Percentiles rank a stretch among this genome's conserved stretches.
Conservation (phyloP, 108 stramenopile genomes). For the Cyclotella choctawhatcheeana region DNA sequence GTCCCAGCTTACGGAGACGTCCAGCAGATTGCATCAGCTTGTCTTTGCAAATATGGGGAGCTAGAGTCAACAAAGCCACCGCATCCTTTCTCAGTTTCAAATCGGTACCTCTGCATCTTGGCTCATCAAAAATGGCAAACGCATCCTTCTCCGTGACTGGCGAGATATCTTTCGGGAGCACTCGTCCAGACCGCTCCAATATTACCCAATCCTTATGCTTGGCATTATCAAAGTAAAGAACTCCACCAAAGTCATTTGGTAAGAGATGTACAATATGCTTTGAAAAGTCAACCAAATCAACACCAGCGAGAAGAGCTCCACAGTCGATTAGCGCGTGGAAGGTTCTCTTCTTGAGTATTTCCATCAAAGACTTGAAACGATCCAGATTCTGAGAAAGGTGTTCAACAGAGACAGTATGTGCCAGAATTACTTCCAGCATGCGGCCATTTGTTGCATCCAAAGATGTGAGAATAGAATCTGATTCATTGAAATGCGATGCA, state of each 20-base stretch:
- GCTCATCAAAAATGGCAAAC: constrained; percentile 67
- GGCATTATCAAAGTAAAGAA: constrained; percentile 35
- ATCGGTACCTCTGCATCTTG: constrained; percentile 64
- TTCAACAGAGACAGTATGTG: constrained; percentile 12
- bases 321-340: constrained; percentile 55
- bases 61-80: constrained; percentile 58
- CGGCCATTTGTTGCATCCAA: constrained; percentile 56
- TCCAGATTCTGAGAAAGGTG: background rate
- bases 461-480: constrained; percentile 21
- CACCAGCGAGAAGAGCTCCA: constrained; percentile 56
- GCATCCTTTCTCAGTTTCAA: constrained; percentile 56
- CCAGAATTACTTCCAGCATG: constrained; percentile 54
- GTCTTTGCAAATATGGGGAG: constrained; percentile 61
- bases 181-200: constrained; percentile 47
- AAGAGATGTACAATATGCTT: constrained; percentile 16
- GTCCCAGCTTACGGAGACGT: constrained; percentile 53
- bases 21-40: constrained; percentile 72
- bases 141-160: constrained; percentile 47
- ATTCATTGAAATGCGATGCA: constrained; percentile 1
- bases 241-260: constrained; percentile 22
- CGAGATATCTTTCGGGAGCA: constrained; percentile 38
- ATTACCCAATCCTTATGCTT: constrained; percentile 45
- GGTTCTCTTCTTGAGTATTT: background rate
- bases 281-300: constrained; percentile 22
- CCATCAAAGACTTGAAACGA: background rate